Evolutionary conservation across 805 yeast species (phyloP), one percentile per base, ranked within the genome.

Genomic region (Ogataea dorogensis): DNA sequence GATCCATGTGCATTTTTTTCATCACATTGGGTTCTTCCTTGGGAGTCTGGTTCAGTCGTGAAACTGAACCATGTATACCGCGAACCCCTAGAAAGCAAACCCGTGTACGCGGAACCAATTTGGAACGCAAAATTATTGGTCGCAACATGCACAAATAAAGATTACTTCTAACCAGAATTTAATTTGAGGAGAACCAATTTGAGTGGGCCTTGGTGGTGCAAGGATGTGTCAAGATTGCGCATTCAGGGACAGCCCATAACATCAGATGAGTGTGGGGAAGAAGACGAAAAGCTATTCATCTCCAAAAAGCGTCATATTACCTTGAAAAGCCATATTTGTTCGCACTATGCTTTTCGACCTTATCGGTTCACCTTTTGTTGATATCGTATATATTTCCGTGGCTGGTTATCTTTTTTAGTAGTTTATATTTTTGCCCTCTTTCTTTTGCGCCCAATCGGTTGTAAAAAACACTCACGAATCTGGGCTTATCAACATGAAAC

Each of bases 401-500:
- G 38, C 38, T 34, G 38, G 38, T 34, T 28, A 35, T 35, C 39
- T 20, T 28, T 34, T 35, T 35, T 35, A 33, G 33, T 33, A 11
- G n/a, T 33, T 33, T 17, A 24, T 18, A 19, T 21, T 23, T 17
- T 34, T 29, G n/a, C 25, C 24, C 22, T 24, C 9, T 23, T 22
- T 28, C 20, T 18, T 10, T 16, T 24, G 20, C 14, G n/a, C 17
- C 38, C 29, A 15, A n/a, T n/a, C n/a, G n/a, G n/a, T n/a, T n/a
- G n/a, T n/a, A n/a, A n/a, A n/a, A n/a, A n/a, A n/a, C n/a, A n/a
- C 21, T 9, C 19, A 12, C 5, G 9, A 25, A 10, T 14, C 10
- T 12, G 11, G 7, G 9, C 7, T 13, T 7, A 21, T 20, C 15
- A 8, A 24, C 6, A 36, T 36, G 40, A 36, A 30, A 19, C 28